Conservation (phyloP, 306 rosid species). For the Prunus kanzakura region DNA sequence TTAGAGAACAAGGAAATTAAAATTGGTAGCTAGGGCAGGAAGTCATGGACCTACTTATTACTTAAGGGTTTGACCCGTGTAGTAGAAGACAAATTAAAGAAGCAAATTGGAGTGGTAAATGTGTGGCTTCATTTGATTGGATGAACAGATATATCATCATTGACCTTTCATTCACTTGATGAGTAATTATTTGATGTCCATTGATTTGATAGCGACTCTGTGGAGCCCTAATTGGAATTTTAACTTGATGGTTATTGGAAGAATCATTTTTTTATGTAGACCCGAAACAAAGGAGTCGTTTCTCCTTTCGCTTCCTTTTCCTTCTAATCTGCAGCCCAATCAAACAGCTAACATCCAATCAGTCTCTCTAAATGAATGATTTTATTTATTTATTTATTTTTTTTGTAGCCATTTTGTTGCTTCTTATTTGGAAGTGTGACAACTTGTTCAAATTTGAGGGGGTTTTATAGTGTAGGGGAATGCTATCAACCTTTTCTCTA, state of each 20-base stretch:
- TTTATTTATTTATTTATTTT: too few relatives aligned
- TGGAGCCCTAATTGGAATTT: neutral
- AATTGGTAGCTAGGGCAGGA: neutral
- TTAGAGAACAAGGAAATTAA: constrained; percentile 10
- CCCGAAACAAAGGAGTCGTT: neutral
- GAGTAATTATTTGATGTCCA: neutral
- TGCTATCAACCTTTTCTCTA: too few relatives aligned
- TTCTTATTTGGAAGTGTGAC: neutral
- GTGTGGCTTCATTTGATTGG: constrained; percentile 8
- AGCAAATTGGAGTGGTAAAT: neutral
- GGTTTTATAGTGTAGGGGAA: neutral
- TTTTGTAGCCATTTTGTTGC: neutral
- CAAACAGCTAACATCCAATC: too few relatives aligned
- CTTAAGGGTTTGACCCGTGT: neutral
- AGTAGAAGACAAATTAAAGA: constrained; percentile 4
- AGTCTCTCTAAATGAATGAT: too few relatives aligned
- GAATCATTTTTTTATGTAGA: neutral
- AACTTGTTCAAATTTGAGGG: neutral
- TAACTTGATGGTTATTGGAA: neutral
- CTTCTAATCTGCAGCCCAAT: neutral
- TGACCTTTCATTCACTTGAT: constrained; percentile 1
- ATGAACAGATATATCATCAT: neutral
- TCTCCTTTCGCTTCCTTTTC: neutral
- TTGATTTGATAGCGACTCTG: neutral
- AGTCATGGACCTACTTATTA: neutral